A percentile compares a stretch with the other conserved stretches of the same genome.
These are phyloP conservation scores for Geranomyces variabilis DNA, from an alignment of 192 early-diverging fungal species.

Conservation along the genomic window DNA sequence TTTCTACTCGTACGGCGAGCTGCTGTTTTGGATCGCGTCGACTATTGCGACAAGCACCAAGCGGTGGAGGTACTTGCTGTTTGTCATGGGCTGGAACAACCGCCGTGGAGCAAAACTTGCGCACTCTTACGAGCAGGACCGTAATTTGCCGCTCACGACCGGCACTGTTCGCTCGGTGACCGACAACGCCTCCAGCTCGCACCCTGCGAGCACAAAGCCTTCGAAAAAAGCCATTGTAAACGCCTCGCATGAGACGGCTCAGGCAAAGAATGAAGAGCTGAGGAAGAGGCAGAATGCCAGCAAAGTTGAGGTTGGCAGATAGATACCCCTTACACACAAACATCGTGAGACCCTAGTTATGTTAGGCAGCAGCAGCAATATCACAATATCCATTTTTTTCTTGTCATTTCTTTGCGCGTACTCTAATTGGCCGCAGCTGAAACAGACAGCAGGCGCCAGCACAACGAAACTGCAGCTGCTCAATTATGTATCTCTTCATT, in stretches of 20 bases:
- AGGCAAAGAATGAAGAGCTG: background rate
- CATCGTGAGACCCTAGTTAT: too few relatives aligned
- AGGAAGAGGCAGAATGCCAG: background rate
- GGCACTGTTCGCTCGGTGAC: background rate
- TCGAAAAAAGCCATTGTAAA: background rate
- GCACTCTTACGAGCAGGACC: background rate
- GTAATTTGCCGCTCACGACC: background rate
- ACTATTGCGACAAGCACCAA: background rate
- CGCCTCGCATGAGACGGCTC: background rate
- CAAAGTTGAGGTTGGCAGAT: conserved; percentile 12
- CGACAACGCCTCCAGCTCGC: background rate
- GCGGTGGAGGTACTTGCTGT: conserved; percentile 8
- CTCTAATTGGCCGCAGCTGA: too few relatives aligned
- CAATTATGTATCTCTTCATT: too few relatives aligned
- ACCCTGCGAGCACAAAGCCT: background rate
- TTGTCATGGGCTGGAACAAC: conserved; percentile 6
- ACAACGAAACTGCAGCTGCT: too few relatives aligned
- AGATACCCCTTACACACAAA: background rate
- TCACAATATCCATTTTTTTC: too few relatives aligned
- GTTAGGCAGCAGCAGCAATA: too few relatives aligned
- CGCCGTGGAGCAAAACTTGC: background rate
- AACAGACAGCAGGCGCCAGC: too few relatives aligned
- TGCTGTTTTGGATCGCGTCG: conserved; percentile 11
- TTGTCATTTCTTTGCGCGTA: too few relatives aligned
- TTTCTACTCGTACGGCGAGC: conserved; percentile 27